Evolutionary conservation across 352 stramenopile species (phyloP).

Genomic region (Globisporangium solare): DNA sequence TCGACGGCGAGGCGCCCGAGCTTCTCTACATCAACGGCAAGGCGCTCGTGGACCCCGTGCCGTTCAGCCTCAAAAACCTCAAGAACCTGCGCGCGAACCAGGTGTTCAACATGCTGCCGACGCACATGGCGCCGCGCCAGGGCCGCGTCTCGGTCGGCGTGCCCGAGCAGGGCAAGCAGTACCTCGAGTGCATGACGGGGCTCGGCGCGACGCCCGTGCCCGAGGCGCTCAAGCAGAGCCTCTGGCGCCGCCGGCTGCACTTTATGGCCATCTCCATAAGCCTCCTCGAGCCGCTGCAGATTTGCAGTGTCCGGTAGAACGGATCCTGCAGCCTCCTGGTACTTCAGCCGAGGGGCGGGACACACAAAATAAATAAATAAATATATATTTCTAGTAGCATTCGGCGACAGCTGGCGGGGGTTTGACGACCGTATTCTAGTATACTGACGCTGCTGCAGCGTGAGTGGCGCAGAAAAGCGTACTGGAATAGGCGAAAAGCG

Average conservation of each 20-base stretch:
- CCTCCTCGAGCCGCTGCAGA: constrained; percentile 29
- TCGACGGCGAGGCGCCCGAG: constrained; percentile 26
- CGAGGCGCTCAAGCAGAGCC: constrained; percentile 22
- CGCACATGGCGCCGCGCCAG: constrained; percentile 35
- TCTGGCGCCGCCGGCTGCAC: constrained; percentile 37
- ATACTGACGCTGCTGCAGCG: too few species aligned
- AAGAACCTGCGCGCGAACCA: constrained; percentile 22
- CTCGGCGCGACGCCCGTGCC: constrained; percentile 36
- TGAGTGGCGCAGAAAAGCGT: too few species aligned
- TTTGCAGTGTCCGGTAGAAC: constrained; percentile 11
- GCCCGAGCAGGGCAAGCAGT: constrained; percentile 30
- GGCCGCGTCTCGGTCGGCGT: constrained; percentile 10
- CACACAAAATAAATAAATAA: too few species aligned
- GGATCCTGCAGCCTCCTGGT: too few species aligned
- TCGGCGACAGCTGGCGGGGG: too few species aligned
- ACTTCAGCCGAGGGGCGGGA: too few species aligned
- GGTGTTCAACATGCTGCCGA: constrained; percentile 43
- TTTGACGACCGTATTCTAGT: too few species aligned
- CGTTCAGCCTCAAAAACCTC: constrained; percentile 26
- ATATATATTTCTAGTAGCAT: too few species aligned
- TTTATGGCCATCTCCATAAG: constrained; percentile 48
- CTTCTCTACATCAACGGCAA: constrained; percentile 58
- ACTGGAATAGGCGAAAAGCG: too few species aligned
- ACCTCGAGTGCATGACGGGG: constrained; percentile 43
- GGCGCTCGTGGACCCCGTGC: constrained; percentile 40